Conservation (phyloP, 75 land plant species). For the Adiantum capillusveneris region DNA sequence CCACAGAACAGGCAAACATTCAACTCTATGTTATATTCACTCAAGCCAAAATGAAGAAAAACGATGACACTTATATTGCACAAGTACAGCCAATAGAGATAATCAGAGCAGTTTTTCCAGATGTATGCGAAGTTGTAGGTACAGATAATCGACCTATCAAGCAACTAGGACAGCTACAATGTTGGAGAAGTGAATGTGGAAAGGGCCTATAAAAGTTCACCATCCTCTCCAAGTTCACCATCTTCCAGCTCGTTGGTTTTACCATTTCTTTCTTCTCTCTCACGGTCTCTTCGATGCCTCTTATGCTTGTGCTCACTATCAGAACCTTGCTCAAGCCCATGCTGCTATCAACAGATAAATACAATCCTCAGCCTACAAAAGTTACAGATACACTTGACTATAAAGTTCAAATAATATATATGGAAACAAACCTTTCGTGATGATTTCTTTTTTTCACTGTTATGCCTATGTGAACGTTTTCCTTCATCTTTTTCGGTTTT, state of each 20-base stretch:
- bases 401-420: no score
- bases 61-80: no score
- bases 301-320: constrained; percentile 75
- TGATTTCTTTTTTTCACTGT: constrained; percentile 55
- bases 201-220: not conserved
- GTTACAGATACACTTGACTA: no score
- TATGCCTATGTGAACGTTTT: constrained; percentile 65
- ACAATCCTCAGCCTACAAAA: no score
- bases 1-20: constrained; percentile 6
- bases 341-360: constrained; percentile 41
- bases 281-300: constrained; percentile 65
- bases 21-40: not conserved
- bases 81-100: no score
- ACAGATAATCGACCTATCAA: no score
- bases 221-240: constrained; percentile 36
- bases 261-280: constrained; percentile 51
- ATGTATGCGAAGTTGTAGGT: no score
- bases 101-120: no score
- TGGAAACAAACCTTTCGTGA: constrained; percentile 49
- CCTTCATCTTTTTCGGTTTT: constrained; percentile 71
- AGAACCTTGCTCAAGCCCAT: constrained; percentile 67
- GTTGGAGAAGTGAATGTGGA: no score
- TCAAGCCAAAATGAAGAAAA: no score
- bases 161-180: no score
- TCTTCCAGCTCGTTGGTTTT: constrained; percentile 86